These are phyloP conservation scores for Phytomonas serpens DNA, from an alignment of 208 protist genomes.

Conservation along the genomic window DNA sequence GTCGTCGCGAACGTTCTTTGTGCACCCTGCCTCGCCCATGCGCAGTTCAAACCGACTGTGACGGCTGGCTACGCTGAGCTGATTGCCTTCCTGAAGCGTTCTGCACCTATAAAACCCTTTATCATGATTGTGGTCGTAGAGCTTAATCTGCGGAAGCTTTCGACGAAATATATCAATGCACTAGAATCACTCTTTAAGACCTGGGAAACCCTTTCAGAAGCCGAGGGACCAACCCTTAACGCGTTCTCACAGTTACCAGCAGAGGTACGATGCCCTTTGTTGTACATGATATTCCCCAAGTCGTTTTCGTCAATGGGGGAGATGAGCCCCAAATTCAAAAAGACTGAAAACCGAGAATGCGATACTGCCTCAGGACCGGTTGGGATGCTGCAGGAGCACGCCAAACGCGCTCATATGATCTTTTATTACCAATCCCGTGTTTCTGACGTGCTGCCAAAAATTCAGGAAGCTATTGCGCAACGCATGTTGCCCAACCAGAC, in stretches of 20 bases:
- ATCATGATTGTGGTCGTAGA: conserved; percentile 39
- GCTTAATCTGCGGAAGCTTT: conserved; percentile 2
- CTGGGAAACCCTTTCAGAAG: background rate
- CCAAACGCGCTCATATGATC: background rate
- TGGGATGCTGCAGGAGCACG: background rate
- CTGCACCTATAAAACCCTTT: conserved; percentile 12
- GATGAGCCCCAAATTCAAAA: background rate
- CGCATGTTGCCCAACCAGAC: background rate
- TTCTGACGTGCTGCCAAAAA: background rate
- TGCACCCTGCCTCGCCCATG: conserved; percentile 24
- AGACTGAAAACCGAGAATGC: background rate
- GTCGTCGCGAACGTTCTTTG: conserved; percentile 30
- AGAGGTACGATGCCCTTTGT: background rate
- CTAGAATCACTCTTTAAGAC: background rate
- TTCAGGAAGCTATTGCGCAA: background rate
- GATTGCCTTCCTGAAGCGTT: conserved; percentile 13
- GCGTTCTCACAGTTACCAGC: background rate
- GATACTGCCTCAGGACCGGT: background rate
- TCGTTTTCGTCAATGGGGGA: background rate
- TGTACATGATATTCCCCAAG: conserved; percentile 1
- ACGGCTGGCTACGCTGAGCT: conserved; percentile 35
- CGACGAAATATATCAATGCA: background rate
- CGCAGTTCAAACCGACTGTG: conserved; percentile 32
- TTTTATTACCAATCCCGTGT: background rate
- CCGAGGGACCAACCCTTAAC: background rate